Conservation (phyloP, 768 basidiomycete species). For the Paxillus ammoniavirescens region DNA sequence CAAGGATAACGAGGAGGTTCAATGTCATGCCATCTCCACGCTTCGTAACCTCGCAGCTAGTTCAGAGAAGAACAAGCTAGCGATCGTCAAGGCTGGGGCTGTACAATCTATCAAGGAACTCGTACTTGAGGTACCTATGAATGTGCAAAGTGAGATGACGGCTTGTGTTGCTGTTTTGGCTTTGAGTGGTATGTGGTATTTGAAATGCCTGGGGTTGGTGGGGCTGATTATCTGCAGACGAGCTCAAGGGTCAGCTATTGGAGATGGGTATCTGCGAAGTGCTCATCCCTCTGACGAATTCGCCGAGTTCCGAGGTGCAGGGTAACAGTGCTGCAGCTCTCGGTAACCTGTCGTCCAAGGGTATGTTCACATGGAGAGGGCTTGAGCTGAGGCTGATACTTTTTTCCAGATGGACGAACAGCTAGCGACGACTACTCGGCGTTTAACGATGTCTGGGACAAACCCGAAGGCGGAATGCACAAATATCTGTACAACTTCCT, state of each 20-base stretch:
- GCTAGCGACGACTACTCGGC: constrained; percentile 89
- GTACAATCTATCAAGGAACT: constrained; percentile 96
- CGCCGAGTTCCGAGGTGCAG: constrained; percentile 95
- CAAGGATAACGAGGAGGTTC: constrained; percentile 99
- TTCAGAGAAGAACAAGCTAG: constrained; percentile 96
- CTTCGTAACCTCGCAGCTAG: constrained; percentile 95
- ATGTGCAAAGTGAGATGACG: constrained; percentile 99
- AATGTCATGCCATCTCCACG: constrained; percentile 98
- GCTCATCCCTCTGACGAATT: constrained; percentile 94
- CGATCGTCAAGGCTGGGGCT: constrained; percentile 97
- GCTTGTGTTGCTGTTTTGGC: constrained; percentile 97
- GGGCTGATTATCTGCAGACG: constrained; percentile 55
- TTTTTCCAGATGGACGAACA: constrained; percentile 63
- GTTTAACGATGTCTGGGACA: constrained; percentile 97
- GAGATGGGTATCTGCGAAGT: constrained; percentile 99
- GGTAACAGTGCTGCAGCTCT: constrained; percentile 98
- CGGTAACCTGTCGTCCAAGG: constrained; percentile 96
- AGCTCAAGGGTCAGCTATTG: constrained; percentile 91
- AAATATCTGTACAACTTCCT: constrained; percentile 92
- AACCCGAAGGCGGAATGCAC: constrained; percentile 97
- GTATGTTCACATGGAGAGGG: constrained; percentile 36
- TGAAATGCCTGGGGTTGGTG: background rate
- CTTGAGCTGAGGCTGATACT: background rate
- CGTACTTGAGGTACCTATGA: constrained; percentile 91
- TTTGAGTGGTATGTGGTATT: constrained; percentile 71